These are phyloP conservation scores for Lachancea lanzarotensis DNA, from an alignment of 805 yeast genomes.

Conservation along the genomic window DNA sequence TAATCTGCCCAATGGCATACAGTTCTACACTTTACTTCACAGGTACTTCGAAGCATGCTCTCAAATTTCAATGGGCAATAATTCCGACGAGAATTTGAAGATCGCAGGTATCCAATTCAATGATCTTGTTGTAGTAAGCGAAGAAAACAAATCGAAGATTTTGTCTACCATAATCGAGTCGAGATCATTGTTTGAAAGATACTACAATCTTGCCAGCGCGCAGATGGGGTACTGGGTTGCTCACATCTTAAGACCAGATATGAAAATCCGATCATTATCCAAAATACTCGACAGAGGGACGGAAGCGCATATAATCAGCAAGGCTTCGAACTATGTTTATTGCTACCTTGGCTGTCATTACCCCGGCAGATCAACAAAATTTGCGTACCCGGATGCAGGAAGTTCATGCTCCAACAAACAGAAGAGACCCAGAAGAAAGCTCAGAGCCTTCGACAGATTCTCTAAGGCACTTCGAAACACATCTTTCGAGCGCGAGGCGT, in stretches of 20 bases:
- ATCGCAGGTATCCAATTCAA: neutral
- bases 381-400: neutral
- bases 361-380: neutral
- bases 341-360: neutral
- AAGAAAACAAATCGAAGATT: neutral
- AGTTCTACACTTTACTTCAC: slow-evolving; percentile 2
- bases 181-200: neutral
- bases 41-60: neutral
- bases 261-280: slow-evolving; percentile 4
- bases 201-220: slow-evolving; percentile 1
- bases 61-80: neutral
- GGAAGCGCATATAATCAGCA: neutral
- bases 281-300: slow-evolving; percentile 1
- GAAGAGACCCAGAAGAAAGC: neutral
- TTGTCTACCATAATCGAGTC: neutral
- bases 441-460: neutral
- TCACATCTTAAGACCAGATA: slow-evolving; percentile 7
- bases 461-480: neutral
- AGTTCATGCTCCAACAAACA: neutral
- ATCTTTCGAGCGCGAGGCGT: neutral
- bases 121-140: neutral
- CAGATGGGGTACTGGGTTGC: slow-evolving; percentile 7
- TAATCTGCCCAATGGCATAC: slow-evolving; percentile 6
- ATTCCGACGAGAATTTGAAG: neutral
- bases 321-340: neutral